phyloP scores from a whole-genome alignment of 2,329 filamentous ascomycete genomes.

The Exophiala sp. region DNA sequence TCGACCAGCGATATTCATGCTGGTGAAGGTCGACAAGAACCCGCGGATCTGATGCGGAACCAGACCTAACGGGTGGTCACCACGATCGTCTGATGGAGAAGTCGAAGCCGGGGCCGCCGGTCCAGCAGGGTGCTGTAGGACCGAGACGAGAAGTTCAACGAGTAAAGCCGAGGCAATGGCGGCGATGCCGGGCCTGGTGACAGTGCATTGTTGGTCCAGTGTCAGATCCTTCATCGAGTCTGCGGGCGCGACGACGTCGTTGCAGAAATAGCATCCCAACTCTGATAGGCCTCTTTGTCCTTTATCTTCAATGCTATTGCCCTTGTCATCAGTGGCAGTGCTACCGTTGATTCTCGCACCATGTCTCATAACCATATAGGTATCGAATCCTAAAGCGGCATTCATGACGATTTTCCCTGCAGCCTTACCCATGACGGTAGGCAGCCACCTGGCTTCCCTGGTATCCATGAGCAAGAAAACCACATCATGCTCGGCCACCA shows the following conservation, averaged over 20 bases:
- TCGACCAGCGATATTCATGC: conserved; percentile 50
- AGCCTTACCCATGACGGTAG: conserved; percentile 92
- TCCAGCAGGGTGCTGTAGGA: conserved; percentile 72
- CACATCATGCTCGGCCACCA: conserved; percentile 81
- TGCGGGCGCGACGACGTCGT: conserved; percentile 88
- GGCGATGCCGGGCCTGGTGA: conserved; percentile 87
- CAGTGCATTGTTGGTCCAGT: conserved; percentile 95
- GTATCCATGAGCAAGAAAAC: conserved; percentile 98
- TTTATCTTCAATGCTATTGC: not conserved
- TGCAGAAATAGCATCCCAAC: conserved; percentile 96
- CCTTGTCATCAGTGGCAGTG: conserved; percentile 42
- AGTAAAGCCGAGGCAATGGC: conserved; percentile 85
- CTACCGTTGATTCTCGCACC: conserved; percentile 60
- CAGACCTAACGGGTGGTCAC: conserved; percentile 44
- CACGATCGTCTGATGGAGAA: conserved; percentile 32
- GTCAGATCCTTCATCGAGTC: conserved; percentile 92
- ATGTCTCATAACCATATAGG: conserved; percentile 95
- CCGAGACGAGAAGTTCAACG: conserved; percentile 80
- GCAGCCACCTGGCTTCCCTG: conserved; percentile 87
- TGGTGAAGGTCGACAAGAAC: conserved; percentile 56
- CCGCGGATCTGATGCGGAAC: conserved; percentile 60
- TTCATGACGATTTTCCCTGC: conserved; percentile 94
- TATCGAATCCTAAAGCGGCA: conserved; percentile 91
- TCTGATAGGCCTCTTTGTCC: conserved; percentile 36
- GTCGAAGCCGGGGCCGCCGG: conserved; percentile 36